Conservation (phyloP, 108 stramenopile species). For the Heterococcus sp. region DNA sequence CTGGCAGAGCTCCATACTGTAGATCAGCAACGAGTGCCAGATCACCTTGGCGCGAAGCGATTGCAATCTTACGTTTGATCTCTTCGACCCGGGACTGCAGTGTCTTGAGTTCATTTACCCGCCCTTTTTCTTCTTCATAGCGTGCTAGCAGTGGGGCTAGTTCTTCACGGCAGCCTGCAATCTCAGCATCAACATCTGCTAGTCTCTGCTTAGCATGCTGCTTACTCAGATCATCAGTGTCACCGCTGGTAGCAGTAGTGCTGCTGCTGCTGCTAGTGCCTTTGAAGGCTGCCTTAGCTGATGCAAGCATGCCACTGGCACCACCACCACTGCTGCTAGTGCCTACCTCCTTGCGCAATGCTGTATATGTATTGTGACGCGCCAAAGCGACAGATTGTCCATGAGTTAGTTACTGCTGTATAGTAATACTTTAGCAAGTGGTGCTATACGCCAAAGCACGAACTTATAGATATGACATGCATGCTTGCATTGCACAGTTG, state of each 20-base stretch:
- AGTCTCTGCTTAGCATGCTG: background rate
- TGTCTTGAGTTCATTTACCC: background rate
- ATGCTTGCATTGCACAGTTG: no score
- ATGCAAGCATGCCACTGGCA: no score
- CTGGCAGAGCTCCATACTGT: background rate
- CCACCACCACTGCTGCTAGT: no score
- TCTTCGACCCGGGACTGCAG: slow-evolving; percentile 30
- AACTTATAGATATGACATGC: no score
- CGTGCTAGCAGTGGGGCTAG: background rate
- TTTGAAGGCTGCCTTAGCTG: no score
- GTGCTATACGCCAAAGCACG: no score
- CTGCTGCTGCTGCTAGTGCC: no score
- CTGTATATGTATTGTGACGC: no score
- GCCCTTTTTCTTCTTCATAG: background rate
- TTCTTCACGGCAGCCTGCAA: background rate
- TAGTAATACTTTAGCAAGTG: no score
- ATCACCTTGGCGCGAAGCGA: background rate
- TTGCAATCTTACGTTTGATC: slow-evolving; percentile 8
- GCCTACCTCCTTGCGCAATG: no score
- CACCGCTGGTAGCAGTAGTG: background rate
- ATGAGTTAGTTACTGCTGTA: no score
- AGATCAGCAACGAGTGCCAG: background rate
- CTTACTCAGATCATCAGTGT: background rate
- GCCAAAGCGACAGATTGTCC: no score
- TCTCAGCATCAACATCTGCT: background rate